Percentiles rank a stretch among this genome's conserved stretches.
These are phyloP conservation scores for Phtheirospermum japonicum DNA, from an alignment of 257 asterid species.

Conservation along the genomic window DNA sequence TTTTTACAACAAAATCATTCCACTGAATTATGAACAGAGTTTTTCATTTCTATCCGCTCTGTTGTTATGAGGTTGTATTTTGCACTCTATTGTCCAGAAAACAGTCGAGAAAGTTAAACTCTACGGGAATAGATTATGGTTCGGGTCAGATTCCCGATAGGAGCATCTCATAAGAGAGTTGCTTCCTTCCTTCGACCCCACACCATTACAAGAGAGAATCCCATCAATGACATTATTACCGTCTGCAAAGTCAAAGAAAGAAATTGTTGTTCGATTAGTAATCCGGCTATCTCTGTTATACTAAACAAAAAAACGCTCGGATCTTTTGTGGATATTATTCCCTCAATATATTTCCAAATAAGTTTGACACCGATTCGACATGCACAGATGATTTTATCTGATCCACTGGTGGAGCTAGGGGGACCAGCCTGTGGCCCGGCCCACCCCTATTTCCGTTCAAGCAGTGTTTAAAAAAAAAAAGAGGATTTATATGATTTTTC, in stretches of 20 bases:
- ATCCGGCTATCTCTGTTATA: too few species aligned
- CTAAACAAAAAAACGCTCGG: too few species aligned
- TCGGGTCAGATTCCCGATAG: background rate
- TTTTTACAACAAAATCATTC: background rate
- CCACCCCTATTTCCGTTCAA: too few species aligned
- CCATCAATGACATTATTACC: constrained; percentile 89
- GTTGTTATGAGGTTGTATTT: too few species aligned
- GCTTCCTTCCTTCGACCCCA: constrained; percentile 60
- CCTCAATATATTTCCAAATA: too few species aligned
- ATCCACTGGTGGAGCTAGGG: too few species aligned
- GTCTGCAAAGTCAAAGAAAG: constrained; percentile 48
- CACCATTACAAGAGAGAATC: constrained; percentile 87
- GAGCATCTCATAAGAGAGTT: constrained; percentile 24
- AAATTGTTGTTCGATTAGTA: background rate
- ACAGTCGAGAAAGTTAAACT: background rate
- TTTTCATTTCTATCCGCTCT: constrained; percentile 14
- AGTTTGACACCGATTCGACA: too few species aligned
- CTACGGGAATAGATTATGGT: background rate
- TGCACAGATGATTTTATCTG: too few species aligned
- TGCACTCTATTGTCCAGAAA: background rate
- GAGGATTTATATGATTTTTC: too few species aligned
- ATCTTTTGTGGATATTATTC: too few species aligned
- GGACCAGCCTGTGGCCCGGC: too few species aligned
- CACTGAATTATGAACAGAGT: background rate
- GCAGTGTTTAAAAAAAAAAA: too few species aligned